These are phyloP conservation scores for thale cress (Arabidopsis thaliana) DNA, from an alignment of 345 rosid species.

Conservation along the genomic window TAIR10.1 NC_003070.9:9593001-9593500, in stretches of 20 bases:
- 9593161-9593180: not conserved
- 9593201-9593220: constrained; percentile 38
- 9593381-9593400: constrained; percentile 33
- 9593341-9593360: constrained; percentile 4
- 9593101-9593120: constrained; percentile 14
- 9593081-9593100: not conserved
- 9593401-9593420: constrained; percentile 24
- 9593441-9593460: constrained; percentile 60
- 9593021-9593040: not conserved
- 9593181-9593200: not conserved
- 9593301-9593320: constrained; percentile 77
- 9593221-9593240: constrained; percentile 65
- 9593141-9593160: not conserved
- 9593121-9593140: constrained; percentile 1
- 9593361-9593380: constrained; percentile 1
- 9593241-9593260: constrained; percentile 77
- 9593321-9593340: constrained; percentile 14
- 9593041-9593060: constrained; percentile 8
- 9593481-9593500: constrained; percentile 91
- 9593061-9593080: constrained; percentile 9
- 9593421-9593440: constrained; percentile 24
- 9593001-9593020: not conserved
- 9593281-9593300: constrained; percentile 76
- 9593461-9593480: constrained; percentile 71
- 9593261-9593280: constrained; percentile 88